These are phyloP conservation scores for Corniculantispora saksenae DNA, from an alignment of 2,329 filamentous ascomycete genomes.

Conservation along the genomic window DNA sequence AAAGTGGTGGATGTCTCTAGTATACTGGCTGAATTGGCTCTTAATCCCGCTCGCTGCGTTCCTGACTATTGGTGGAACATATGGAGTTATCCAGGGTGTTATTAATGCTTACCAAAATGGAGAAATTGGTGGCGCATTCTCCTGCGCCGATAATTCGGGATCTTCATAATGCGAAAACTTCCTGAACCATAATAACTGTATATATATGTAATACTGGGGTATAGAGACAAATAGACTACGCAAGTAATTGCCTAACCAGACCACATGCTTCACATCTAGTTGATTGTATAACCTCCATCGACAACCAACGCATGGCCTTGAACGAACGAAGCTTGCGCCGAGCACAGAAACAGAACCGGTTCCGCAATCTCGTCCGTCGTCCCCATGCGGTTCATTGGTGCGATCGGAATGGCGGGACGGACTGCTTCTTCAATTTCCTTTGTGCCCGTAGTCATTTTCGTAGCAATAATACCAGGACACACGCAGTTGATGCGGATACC, in stretches of 20 bases:
- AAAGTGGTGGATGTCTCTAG: conserved; percentile 27
- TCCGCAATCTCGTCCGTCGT: conserved; percentile 51
- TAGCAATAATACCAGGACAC: conserved; percentile 46
- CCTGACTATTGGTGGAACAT: conserved; percentile 42
- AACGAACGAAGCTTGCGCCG: conserved; percentile 50
- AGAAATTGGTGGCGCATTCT: conserved; percentile 47
- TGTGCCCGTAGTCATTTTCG: conserved; percentile 45
- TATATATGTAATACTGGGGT: neutral
- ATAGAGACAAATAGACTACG: neutral
- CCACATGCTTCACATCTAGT: conserved; percentile 28
- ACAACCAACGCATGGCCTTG: conserved; percentile 54
- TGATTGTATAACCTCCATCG: conserved; percentile 55
- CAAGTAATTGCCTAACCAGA: neutral
- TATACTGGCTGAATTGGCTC: conserved; percentile 36
- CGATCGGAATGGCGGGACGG: conserved; percentile 44
- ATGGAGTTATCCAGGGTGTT: conserved; percentile 51
- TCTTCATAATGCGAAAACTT: neutral
- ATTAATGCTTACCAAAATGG: conserved; percentile 51
- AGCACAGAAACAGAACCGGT: conserved; percentile 51
- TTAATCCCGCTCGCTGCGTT: conserved; percentile 39
- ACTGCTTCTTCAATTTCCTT: conserved; percentile 41
- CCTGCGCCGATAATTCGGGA: conserved; percentile 49
- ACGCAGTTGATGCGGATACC: conserved; percentile 41
- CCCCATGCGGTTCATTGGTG: conserved; percentile 54
- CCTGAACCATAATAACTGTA: neutral